Conservation (phyloP, 495 filamentous ascomycete species). For the Filosporella fistucella region DNA sequence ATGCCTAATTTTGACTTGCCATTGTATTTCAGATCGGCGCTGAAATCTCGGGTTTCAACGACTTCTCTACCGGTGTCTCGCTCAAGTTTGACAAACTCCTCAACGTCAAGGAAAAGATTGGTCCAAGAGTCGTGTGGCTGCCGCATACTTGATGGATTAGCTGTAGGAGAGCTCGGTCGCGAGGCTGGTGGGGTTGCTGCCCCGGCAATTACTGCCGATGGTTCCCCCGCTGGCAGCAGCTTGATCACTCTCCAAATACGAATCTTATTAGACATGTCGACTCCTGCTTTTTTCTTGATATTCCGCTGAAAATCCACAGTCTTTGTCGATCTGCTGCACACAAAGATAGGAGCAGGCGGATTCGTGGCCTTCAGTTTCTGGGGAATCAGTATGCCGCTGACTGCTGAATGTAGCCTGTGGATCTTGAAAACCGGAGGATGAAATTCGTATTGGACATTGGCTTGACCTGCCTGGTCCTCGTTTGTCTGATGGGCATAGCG, state of each 20-base stretch:
- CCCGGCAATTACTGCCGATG: slow-evolving; percentile 11
- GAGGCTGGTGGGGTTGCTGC: slow-evolving; percentile 22
- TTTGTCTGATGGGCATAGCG: slow-evolving; percentile 75
- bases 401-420: slow-evolving; percentile 64
- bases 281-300: slow-evolving; percentile 50
- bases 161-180: slow-evolving; percentile 22
- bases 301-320: slow-evolving; percentile 71
- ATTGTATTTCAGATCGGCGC: slow-evolving; percentile 73
- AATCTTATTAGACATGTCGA: slow-evolving; percentile 16
- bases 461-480: slow-evolving; percentile 41
- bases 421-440: slow-evolving; percentile 85
- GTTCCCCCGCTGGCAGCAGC: slow-evolving; percentile 33
- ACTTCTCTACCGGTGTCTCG: slow-evolving; percentile 66
- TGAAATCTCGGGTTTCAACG: slow-evolving; percentile 66
- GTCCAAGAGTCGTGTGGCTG: slow-evolving; percentile 47
- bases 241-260: slow-evolving; percentile 47
- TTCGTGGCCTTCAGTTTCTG: slow-evolving; percentile 53
- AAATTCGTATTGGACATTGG: slow-evolving; percentile 77
- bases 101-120: slow-evolving; percentile 67
- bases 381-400: slow-evolving; percentile 47
- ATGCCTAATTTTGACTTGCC: slow-evolving; percentile 57
- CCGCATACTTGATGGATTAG: slow-evolving; percentile 6
- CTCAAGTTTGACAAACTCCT: slow-evolving; percentile 62
- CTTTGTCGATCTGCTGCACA: slow-evolving; percentile 62
- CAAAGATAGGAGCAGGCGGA: slow-evolving; percentile 51